Percentiles rank a stretch among this genome's conserved stretches.
These are phyloP conservation scores for Capsicum rhomboideum DNA, from an alignment of 257 asterid genomes.

Conservation along the genomic window DNA sequence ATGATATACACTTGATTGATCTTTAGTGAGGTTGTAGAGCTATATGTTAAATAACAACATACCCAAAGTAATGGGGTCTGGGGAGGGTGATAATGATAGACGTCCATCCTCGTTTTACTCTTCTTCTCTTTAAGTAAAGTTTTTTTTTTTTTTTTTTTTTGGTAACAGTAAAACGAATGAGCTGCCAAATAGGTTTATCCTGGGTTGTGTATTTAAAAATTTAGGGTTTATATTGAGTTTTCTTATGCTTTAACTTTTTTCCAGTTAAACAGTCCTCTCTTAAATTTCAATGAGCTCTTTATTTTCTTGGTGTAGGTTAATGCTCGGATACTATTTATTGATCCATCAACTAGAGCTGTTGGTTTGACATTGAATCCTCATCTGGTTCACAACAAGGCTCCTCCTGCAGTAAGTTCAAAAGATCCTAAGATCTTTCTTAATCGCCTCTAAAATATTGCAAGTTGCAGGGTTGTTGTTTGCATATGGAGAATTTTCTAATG, in stretches of 20 bases:
- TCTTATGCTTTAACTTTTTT: neutral
- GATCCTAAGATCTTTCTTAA: neutral
- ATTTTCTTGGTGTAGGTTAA: conserved; percentile 42
- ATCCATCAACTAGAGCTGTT: conserved; percentile 90
- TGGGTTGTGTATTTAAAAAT: neutral
- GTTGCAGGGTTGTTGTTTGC: neutral
- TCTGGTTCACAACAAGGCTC: conserved; percentile 68
- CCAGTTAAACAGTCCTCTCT: neutral
- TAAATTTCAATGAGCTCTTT: neutral
- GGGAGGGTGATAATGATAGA: neutral
- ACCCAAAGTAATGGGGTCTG: no score
- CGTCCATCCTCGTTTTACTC: neutral
- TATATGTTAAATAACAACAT: neutral
- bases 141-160: no score
- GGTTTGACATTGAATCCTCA: conserved; percentile 88
- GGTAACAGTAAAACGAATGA: neutral
- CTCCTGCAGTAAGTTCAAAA: conserved; percentile 65
- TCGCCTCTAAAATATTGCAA: neutral
- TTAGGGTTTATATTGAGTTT: neutral
- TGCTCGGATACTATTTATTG: conserved; percentile 94
- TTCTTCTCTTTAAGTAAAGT: neutral
- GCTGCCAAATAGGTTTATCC: neutral
- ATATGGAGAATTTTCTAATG: neutral
- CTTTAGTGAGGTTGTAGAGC: neutral
- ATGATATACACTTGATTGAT: neutral